phyloP scores from a whole-genome alignment of 129 eudicot species.

The Arctium lappa region DNA sequence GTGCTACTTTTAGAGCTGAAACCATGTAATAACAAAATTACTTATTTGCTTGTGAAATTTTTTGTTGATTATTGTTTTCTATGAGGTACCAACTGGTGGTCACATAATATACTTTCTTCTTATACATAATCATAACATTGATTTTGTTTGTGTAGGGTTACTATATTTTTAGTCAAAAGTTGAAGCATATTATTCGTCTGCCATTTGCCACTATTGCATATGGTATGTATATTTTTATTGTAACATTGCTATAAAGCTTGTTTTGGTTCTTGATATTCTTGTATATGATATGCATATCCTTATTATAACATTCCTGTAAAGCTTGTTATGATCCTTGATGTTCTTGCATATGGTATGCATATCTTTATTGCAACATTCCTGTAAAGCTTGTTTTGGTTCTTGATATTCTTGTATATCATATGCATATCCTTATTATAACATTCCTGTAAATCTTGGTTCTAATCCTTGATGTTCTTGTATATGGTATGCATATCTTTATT shows the following conservation, averaged over 20 bases:
- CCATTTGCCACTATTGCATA: conserved; percentile 74
- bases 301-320: not conserved
- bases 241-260: not conserved
- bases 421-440: not conserved
- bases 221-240: conserved; percentile 38
- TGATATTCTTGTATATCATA: not conserved
- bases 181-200: conserved; percentile 73
- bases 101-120: not conserved
- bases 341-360: conserved; percentile 56
- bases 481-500: conserved; percentile 43
- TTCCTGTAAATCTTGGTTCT: not conserved
- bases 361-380: not conserved
- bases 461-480: conserved; percentile 26
- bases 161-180: conserved; percentile 77
- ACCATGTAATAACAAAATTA: not conserved
- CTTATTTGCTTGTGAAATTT: not conserved
- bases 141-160: conserved; percentile 54
- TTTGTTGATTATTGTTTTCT: not conserved
- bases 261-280: not conserved
- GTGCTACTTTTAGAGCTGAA: not conserved
- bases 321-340: not conserved
- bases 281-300: not conserved
- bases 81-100: not conserved
- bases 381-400: not conserved
- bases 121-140: conserved; percentile 19